Percentiles rank a stretch among this genome's conserved stretches.
phyloP scores from a whole-genome alignment of 2,329 filamentous ascomycete genomes.

The Colletotrichum eremochloae region DNA sequence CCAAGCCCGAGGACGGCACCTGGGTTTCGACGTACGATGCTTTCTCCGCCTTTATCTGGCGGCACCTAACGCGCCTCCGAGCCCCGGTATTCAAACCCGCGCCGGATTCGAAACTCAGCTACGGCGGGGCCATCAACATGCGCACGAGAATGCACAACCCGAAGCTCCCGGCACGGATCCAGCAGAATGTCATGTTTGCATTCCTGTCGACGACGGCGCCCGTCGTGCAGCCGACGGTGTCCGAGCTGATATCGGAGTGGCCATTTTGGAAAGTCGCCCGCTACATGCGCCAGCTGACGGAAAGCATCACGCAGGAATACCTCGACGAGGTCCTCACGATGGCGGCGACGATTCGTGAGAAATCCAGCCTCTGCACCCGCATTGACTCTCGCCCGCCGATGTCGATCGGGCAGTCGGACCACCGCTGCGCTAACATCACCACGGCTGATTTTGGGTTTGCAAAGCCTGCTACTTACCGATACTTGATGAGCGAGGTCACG shows the following conservation, averaged over 20 bases:
- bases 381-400: constrained; percentile 54
- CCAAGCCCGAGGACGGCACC: constrained; percentile 49
- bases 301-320: constrained; percentile 51
- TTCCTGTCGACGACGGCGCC: constrained; percentile 47
- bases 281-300: constrained; percentile 55
- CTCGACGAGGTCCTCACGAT: constrained; percentile 49
- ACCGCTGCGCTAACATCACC: constrained; percentile 49
- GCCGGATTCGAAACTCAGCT: constrained; percentile 45
- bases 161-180: constrained; percentile 48
- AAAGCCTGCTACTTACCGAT: constrained; percentile 50
- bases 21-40: constrained; percentile 63
- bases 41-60: constrained; percentile 58
- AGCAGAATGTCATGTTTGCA: constrained; percentile 53
- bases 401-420: constrained; percentile 52
- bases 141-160: constrained; percentile 46
- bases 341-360: constrained; percentile 54
- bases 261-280: constrained; percentile 52
- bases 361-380: constrained; percentile 50
- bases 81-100: constrained; percentile 51
- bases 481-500: constrained; percentile 49
- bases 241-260: constrained; percentile 53
- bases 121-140: not conserved
- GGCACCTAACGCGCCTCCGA: constrained; percentile 52
- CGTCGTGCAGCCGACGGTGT: constrained; percentile 48
- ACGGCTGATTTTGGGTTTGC: constrained; percentile 55